phyloP scores from a whole-genome alignment of 1,139 yeast genomes.

The Debaryomyces sp. region DNA sequence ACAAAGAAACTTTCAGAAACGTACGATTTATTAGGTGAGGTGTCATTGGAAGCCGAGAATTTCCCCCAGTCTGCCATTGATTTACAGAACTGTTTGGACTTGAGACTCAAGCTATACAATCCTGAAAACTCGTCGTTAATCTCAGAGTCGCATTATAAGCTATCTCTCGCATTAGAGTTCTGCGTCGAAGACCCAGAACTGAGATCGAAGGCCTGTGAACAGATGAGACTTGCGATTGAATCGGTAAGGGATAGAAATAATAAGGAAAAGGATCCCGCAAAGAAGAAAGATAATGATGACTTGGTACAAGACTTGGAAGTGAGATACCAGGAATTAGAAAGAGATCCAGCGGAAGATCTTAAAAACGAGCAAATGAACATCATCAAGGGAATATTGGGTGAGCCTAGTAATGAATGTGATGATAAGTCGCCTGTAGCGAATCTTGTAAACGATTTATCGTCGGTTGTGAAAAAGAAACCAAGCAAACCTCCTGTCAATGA shows the following conservation, averaged over 20 bases:
- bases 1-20: constrained; percentile 69
- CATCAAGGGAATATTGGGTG: constrained; percentile 65
- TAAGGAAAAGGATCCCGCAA: constrained; percentile 30
- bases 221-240: constrained; percentile 62
- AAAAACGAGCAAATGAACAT: constrained; percentile 60
- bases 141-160: constrained; percentile 81
- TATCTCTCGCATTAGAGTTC: constrained; percentile 79
- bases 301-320: constrained; percentile 56
- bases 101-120: constrained; percentile 57
- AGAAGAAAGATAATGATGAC: constrained; percentile 49
- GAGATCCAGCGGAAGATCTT: constrained; percentile 53
- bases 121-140: constrained; percentile 57
- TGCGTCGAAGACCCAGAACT: constrained; percentile 54
- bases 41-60: constrained; percentile 83
- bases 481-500: constrained; percentile 32
- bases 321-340: constrained; percentile 54
- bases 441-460: constrained; percentile 12
- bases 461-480: constrained; percentile 17
- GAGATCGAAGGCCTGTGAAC: constrained; percentile 55
- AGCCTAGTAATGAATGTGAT: constrained; percentile 27
- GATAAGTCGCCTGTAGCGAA: constrained; percentile 12
- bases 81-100: constrained; percentile 55
- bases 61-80: constrained; percentile 77
- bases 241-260: constrained; percentile 52
- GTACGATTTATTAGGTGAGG: constrained; percentile 84